These are phyloP conservation scores for Diplodia mutila DNA, from an alignment of 2,329 filamentous ascomycete species.

Conservation along the genomic window DNA sequence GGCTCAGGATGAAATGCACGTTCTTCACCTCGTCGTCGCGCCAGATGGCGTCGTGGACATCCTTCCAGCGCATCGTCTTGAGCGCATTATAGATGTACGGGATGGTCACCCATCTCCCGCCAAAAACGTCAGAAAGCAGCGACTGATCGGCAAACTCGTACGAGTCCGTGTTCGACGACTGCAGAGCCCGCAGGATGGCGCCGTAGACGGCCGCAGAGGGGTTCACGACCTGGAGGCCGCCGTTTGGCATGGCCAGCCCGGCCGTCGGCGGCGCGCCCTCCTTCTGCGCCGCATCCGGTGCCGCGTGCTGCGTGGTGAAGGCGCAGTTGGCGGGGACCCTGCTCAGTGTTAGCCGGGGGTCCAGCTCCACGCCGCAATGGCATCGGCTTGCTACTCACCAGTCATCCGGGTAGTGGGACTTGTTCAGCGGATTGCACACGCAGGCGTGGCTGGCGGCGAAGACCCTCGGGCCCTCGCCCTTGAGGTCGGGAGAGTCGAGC, in stretches of 20 bases:
- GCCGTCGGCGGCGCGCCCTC: constrained; percentile 54
- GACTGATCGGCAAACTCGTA: constrained; percentile 67
- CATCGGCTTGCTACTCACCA: constrained; percentile 55
- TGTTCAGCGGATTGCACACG: constrained; percentile 80
- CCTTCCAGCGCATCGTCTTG: constrained; percentile 61
- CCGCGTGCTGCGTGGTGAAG: constrained; percentile 61
- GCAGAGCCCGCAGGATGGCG: constrained; percentile 54
- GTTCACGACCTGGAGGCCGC: constrained; percentile 65
- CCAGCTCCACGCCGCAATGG: not conserved
- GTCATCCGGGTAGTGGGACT: constrained; percentile 74
- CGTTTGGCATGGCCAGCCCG: constrained; percentile 63
- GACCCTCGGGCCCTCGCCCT: constrained; percentile 63
- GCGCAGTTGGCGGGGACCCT: constrained; percentile 63
- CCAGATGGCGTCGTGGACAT: constrained; percentile 64
- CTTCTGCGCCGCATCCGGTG: constrained; percentile 56
- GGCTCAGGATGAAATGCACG: constrained; percentile 64
- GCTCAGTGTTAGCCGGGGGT: constrained; percentile 7
- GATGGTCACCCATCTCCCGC: constrained; percentile 60
- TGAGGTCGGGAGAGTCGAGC: constrained; percentile 63
- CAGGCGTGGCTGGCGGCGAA: constrained; percentile 86
- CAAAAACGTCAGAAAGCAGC: constrained; percentile 61
- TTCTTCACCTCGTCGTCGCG: constrained; percentile 64
- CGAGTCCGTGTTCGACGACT: constrained; percentile 47
- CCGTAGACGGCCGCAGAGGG: constrained; percentile 59
- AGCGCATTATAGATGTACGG: constrained; percentile 66